Evolutionary conservation across 495 filamentous ascomycete genomes (phyloP).

Genomic region (Amphirosellinia nigrospora): DNA sequence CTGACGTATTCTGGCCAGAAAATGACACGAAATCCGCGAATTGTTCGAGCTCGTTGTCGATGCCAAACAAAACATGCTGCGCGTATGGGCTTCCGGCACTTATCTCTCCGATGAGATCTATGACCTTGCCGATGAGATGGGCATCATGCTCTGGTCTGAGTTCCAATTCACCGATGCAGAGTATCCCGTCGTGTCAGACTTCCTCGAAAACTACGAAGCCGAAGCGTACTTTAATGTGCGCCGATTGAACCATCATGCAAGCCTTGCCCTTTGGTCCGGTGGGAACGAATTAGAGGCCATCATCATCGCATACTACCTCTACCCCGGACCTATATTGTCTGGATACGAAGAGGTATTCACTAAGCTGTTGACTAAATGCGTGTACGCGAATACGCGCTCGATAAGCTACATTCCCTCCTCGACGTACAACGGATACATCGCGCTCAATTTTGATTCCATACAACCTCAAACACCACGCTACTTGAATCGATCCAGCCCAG

Average conservation of each 20-base stretch:
- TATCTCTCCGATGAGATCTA: conserved; percentile 73
- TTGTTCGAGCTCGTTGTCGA: conserved; percentile 63
- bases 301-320: conserved; percentile 48
- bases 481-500: conserved; percentile 56
- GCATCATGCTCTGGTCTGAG: conserved; percentile 71
- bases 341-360: conserved; percentile 68
- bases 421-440: conserved; percentile 68
- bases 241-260: conserved; percentile 70
- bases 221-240: conserved; percentile 70
- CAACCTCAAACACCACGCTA: conserved; percentile 68
- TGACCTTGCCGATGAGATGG: conserved; percentile 69
- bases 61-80: conserved; percentile 73
- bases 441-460: conserved; percentile 61
- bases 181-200: conserved; percentile 63
- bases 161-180: conserved; percentile 70
- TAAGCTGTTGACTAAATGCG: conserved; percentile 62
- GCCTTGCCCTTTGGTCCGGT: conserved; percentile 70
- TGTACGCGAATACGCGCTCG: conserved; percentile 68
- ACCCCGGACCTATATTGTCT: conserved; percentile 38
- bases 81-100: conserved; percentile 69
- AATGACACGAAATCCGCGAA: conserved; percentile 59
- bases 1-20: conserved; percentile 72
- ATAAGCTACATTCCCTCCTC: conserved; percentile 73
- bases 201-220: conserved; percentile 62
- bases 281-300: conserved; percentile 70